Percentiles rank a stretch among this genome's conserved stretches.
phyloP scores from a whole-genome alignment of 371 early-diverging fungal species.

The Chytridiales sp. region DNA sequence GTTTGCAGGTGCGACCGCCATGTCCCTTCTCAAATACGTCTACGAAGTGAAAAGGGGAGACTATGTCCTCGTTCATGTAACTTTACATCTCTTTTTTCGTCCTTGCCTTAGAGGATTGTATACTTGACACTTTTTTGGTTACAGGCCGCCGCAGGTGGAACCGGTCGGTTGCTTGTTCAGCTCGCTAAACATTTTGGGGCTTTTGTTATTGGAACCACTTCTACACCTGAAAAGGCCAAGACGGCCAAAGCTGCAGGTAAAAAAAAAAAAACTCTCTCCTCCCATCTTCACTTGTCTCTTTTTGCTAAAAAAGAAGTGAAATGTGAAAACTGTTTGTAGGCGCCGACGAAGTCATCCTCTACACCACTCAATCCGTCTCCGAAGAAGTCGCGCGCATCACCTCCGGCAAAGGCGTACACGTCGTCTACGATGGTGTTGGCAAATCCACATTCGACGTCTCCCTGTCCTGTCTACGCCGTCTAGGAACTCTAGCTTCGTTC shows the following conservation, averaged over 20 bases:
- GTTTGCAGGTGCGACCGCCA: slow-evolving; percentile 77
- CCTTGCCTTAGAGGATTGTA: not conserved
- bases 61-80: slow-evolving; percentile 72
- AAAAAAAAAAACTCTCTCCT: not conserved
- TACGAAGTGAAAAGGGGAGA: slow-evolving; percentile 77
- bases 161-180: slow-evolving; percentile 69
- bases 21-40: slow-evolving; percentile 69
- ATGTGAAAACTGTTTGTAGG: slow-evolving; percentile 40
- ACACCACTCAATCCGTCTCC: slow-evolving; percentile 61
- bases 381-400: slow-evolving; percentile 77
- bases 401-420: slow-evolving; percentile 71
- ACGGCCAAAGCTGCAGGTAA: slow-evolving; percentile 56
- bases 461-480: slow-evolving; percentile 66
- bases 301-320: not conserved
- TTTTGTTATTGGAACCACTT: slow-evolving; percentile 85
- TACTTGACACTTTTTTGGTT: not conserved
- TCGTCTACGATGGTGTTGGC: slow-evolving; percentile 91
- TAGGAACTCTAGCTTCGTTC: slow-evolving; percentile 84
- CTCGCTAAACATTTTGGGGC: slow-evolving; percentile 78
- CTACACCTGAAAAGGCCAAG: slow-evolving; percentile 77
- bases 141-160: slow-evolving; percentile 88
- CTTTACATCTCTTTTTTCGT: not conserved
- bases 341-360: slow-evolving; percentile 76
- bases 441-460: slow-evolving; percentile 80
- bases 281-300: not conserved